Conservation (phyloP, 176 grass and related monocot species). For the Eragrostis nindensis region DNA sequence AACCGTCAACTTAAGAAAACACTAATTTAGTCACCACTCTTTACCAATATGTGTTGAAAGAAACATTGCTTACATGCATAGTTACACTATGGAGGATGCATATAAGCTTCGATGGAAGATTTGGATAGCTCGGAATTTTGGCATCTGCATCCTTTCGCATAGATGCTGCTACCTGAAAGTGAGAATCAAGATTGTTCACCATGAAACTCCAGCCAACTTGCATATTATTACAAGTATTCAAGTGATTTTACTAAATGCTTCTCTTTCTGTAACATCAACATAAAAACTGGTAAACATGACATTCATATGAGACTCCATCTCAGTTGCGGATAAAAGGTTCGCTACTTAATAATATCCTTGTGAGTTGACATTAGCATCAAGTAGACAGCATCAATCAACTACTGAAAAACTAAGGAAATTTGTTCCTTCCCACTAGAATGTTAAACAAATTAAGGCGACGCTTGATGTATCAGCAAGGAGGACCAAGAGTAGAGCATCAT, state of each 20-base stretch:
- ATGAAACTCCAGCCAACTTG: conserved; percentile 29
- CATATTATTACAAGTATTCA: conserved; percentile 35
- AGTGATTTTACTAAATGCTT: neutral
- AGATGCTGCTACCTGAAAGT: conserved; percentile 82
- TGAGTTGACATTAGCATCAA: conserved; percentile 13
- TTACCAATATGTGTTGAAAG: conserved; percentile 26
- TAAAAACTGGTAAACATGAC: conserved; percentile 11
- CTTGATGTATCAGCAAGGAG: neutral
- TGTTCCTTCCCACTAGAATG: conserved; percentile 4
- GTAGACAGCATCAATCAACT: neutral
- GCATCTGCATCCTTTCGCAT: conserved; percentile 71
- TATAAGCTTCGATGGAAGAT: conserved; percentile 75
- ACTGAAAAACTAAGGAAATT: neutral
- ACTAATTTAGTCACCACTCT: neutral
- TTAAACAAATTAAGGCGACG: conserved; percentile 23
- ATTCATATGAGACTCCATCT: neutral
- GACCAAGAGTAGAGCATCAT: neutral
- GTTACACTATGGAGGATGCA: conserved; percentile 72
- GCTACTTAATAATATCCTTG: neutral
- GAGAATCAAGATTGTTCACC: conserved; percentile 7
- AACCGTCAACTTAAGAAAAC: conserved; percentile 1
- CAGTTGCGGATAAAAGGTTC: neutral
- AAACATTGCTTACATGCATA: conserved; percentile 59
- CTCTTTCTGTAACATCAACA: neutral
- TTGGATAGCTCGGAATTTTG: conserved; percentile 79